Conservation (phyloP, 2,329 filamentous ascomycete species). For the Neonectria punicea region DNA sequence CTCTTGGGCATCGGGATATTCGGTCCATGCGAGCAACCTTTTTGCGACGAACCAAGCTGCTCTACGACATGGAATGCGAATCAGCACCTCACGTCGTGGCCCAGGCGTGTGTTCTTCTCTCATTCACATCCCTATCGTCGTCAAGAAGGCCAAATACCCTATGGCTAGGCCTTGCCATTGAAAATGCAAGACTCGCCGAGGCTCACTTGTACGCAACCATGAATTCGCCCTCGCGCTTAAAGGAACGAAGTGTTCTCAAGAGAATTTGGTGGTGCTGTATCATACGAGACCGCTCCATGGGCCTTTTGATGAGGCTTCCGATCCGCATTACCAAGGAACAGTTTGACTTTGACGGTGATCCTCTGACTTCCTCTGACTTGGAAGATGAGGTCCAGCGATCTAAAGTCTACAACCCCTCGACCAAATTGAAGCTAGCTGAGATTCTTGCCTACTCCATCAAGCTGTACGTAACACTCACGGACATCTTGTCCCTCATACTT, state of each 20-base stretch:
- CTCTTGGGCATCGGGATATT: not conserved
- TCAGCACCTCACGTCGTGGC: not conserved
- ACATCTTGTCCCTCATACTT: slow-evolving; percentile 1
- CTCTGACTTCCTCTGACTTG: slow-evolving; percentile 3
- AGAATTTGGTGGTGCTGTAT: slow-evolving; percentile 13
- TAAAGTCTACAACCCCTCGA: slow-evolving; percentile 9
- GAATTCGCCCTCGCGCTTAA: not conserved
- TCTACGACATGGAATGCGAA: slow-evolving; percentile 1
- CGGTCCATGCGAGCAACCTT: slow-evolving; percentile 7
- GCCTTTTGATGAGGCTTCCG: slow-evolving; percentile 2
- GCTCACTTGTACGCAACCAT: not conserved
- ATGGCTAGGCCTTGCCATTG: slow-evolving; percentile 2
- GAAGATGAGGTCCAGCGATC: slow-evolving; percentile 16
- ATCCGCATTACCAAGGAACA: not conserved
- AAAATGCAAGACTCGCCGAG: slow-evolving; percentile 5
- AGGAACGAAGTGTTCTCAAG: not conserved
- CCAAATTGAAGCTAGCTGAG: slow-evolving; percentile 9
- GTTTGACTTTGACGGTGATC: not conserved
- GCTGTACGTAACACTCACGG: slow-evolving; percentile 18
- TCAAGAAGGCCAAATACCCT: not conserved
- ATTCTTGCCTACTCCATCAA: slow-evolving; percentile 5
- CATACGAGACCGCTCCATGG: slow-evolving; percentile 1
- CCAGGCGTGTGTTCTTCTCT: slow-evolving; percentile 7
- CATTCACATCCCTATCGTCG: slow-evolving; percentile 1
- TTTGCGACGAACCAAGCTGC: slow-evolving; percentile 2